Evolutionary conservation across 352 stramenopile genomes (phyloP).

Genomic region (Albugo laibachii): DNA sequence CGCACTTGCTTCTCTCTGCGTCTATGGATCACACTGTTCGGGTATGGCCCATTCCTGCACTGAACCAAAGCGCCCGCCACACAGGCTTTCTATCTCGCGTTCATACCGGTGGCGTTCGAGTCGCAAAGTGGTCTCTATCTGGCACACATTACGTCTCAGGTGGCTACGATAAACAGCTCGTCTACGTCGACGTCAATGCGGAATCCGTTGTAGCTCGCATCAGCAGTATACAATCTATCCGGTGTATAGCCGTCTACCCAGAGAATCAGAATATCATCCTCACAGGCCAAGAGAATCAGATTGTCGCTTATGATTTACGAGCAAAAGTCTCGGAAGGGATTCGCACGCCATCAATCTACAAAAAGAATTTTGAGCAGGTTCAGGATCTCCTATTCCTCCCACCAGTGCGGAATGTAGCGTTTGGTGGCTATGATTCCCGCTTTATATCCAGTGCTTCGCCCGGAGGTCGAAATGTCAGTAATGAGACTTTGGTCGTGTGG

Average conservation of each 20-base stretch:
- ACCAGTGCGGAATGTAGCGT: neutral
- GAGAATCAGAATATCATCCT: constrained; percentile 14
- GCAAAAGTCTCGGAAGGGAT: too few relatives aligned
- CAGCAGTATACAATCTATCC: constrained; percentile 6
- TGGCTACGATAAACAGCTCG: constrained; percentile 17
- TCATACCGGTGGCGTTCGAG: constrained; percentile 18
- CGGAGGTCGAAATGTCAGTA: constrained; percentile 19
- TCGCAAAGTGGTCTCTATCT: constrained; percentile 31
- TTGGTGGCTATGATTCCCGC: constrained; percentile 1
- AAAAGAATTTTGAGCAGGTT: constrained; percentile 19
- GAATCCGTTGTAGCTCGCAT: constrained; percentile 2
- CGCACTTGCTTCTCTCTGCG: constrained; percentile 23
- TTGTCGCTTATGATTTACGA: neutral
- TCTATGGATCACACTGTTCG: constrained; percentile 33
- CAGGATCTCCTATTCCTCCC: constrained; percentile 35
- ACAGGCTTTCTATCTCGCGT: neutral
- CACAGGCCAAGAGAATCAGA: constrained; percentile 9
- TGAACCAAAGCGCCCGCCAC: neutral
- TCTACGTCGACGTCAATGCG: constrained; percentile 17
- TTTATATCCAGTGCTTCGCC: constrained; percentile 34
- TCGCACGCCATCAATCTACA: constrained; percentile 1
- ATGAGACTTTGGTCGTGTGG: constrained; percentile 48
- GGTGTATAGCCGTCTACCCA: constrained; percentile 13
- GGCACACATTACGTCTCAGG: constrained; percentile 9
- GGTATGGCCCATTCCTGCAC: constrained; percentile 15